Base-by-base conservation (phyloP, 2,329 filamentous ascomycete genomes). In the Cephalotrichum gorgonifer region DNA sequence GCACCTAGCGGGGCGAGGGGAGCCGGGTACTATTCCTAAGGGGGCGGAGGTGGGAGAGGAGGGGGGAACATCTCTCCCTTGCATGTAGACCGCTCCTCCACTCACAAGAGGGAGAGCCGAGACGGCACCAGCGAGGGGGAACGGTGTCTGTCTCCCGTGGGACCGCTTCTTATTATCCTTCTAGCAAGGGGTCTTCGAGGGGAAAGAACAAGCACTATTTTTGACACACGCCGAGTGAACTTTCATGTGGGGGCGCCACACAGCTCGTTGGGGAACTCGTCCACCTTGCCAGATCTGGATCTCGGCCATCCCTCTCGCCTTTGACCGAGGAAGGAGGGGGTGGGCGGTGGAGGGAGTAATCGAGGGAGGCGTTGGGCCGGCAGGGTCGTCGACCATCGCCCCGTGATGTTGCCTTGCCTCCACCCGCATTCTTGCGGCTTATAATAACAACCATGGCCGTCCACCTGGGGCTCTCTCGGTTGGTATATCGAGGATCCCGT, bases 81-180 rank as follows among this genome's bases (percentile, higher is more conserved):
- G 46, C 46, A 39, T 48, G 26, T 22, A 43, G 46, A 48, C 46
- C 46, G 46, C 38, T 27, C 27, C 38, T 15, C 41, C 3, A 15
- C 8, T n/a, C 17, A 17, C 17, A n/a, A 39, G 35, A 7, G 35
- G 12, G 35, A 39, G 35, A 39, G n/a, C 33, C n/a, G 33, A n/a
- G 33, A n/a, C n/a, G n/a, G n/a, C n/a, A n/a, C 2, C 33, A 17
- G 31, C 33, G 3, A 38, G 15, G 33, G 14, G 20, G n/a, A n/a
- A n/a, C n/a, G n/a, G n/a, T n/a, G n/a, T n/a, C n/a, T n/a, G n/a
- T n/a, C n/a, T n/a, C n/a, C n/a, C n/a, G n/a, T n/a, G n/a, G n/a
- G n/a, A n/a, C n/a, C n/a, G n/a, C n/a, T n/a, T n/a, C n/a, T n/a
- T n/a, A n/a, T n/a, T n/a, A n/a, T 17, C 33, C 33, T 17, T 20